Base-by-base conservation (phyloP, 2,329 filamentous ascomycete species). In the Penicillium sp. region DNA sequence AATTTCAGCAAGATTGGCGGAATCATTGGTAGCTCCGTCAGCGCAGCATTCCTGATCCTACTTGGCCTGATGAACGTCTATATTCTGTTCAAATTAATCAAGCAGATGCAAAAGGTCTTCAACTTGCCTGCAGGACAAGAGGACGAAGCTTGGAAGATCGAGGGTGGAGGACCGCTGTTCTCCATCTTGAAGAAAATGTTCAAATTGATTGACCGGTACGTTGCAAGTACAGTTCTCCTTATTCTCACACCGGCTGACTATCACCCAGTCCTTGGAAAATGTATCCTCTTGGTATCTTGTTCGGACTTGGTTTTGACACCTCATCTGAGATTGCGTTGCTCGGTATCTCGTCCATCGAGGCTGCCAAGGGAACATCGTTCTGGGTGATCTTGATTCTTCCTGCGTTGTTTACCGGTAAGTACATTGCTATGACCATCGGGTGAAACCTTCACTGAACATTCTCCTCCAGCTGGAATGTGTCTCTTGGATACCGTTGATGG, bases 381-480 rank as follows among this genome's bases (percentile, higher is more conserved):
- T 99, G 95, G 95, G 79, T 97, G 14, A 98, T 98, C 58, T 74
- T 98, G 31, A 88, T 99, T 51, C 96, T 97, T 57, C 95, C 95
- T 0, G 74, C 93, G 1, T 78, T 98, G 1, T 98, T 98, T 68
- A 97, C 93, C 0, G 84, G 88, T 89, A 74, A 70, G 80, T 70
- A 14, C 6, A n/a, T 11, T 14, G 16, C 21, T 21, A 4, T 16
- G 27, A 9, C 19, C 24, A 10, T 19, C 43, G 10, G 10, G 13
- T 21, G 2, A 8, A 13, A 27, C 26, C 3, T 22, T 26, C 5
- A 37, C 31, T 19, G 13, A 27, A 10, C 3, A 42, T 37, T 14
- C 1, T 11, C 7, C 10, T 2, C 2, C 11, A 88, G 91, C 90
- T 1, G 95, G 91, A 57, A 98, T 99, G 95, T 97, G 93, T 73